These are phyloP conservation scores for Conoideocrella luteorostrata DNA, from an alignment of 2,329 filamentous ascomycete genomes.

Conservation along the genomic window DNA sequence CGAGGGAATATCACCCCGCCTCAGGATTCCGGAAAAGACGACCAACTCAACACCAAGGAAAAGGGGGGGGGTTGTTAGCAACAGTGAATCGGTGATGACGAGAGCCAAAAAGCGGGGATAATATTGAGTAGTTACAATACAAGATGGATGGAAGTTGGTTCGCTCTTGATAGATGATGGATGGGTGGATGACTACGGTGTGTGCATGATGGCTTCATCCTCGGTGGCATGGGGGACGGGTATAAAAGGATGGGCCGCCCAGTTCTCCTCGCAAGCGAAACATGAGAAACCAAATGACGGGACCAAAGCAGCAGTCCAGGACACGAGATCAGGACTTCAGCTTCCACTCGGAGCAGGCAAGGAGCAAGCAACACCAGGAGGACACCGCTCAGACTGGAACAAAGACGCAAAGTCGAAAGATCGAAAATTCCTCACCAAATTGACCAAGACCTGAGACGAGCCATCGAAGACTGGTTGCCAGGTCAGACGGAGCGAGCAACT, in stretches of 20 bases:
- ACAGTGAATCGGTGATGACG: neutral
- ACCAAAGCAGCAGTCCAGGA: neutral
- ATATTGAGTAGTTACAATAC: too few relatives aligned
- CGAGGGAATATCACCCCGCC: too few relatives aligned
- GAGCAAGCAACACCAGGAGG: too few relatives aligned
- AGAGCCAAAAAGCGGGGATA: neutral
- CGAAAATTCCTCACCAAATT: conserved; percentile 5
- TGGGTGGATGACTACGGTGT: neutral
- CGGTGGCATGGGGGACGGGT: neutral
- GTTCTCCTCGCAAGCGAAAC: neutral
- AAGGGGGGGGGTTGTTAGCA: neutral
- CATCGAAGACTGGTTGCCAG: conserved; percentile 7
- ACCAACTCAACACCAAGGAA: conserved; percentile 2
- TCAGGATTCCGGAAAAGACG: neutral
- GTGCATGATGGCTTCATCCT: conserved; percentile 7
- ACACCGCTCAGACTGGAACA: too few relatives aligned
- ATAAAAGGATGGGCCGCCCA: conserved; percentile 9
- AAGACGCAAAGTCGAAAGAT: neutral
- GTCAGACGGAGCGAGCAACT: conserved; percentile 8
- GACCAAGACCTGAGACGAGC: neutral
- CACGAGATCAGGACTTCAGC: neutral
- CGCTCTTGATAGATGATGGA: neutral
- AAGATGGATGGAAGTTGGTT: too few relatives aligned
- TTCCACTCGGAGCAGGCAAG: neutral
- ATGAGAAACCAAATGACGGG: neutral